Base-by-base conservation (phyloP, 1,139 yeast genomes). In the Candida freyschussii region DNA sequence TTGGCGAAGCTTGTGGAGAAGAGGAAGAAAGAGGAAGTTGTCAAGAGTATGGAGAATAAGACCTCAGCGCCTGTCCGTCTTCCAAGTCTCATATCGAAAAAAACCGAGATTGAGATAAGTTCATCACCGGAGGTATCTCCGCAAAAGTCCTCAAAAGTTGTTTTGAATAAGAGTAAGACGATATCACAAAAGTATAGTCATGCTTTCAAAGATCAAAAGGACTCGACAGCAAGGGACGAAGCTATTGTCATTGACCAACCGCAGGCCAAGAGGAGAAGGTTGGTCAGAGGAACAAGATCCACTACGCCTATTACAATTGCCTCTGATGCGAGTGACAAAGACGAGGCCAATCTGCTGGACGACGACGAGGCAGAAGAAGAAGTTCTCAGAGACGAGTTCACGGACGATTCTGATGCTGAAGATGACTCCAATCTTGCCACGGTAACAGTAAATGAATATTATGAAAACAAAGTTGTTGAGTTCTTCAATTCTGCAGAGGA, bases 401-500 rank as follows among this genome's bases (percentile, higher is more conserved):
- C 38, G 14, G 39, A 52, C 26, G 55, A 46, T 21, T 48, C 47
- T 4, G 56, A 47, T 16, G 55, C 45, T 23, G 51, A 48, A 28
- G 48, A 40, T 16, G 51, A 43, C 6, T 50, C 47, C 1, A 17
- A 33, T 4, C n/a, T 23, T 2, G 28, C n/a, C 5, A 18, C 17
- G 2, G 16, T 28, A 2, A 10, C 29, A 4, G 17, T 29, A n/a
- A 36, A 54, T 43, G 40, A 49, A 48, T 75, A 75, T 19, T 68
- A 83, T 37, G 94, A 83, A 48, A 63, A 65, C 12, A 77, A 85
- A 38, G 75, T 87, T 19, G 62, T 89, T 35, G 75, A 78, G 31
- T 87, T 91, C 50, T 65, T 91, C 47, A 91, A 91, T 55, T 73
- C 75, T 18, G 91, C 95, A 0, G 72, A 84, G 10, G 65, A 66